Percentiles rank a stretch among this genome's conserved stretches.
These are phyloP conservation scores for Bromus sterilis DNA, from an alignment of 176 grass and related monocot genomes.

Conservation along the genomic window DNA sequence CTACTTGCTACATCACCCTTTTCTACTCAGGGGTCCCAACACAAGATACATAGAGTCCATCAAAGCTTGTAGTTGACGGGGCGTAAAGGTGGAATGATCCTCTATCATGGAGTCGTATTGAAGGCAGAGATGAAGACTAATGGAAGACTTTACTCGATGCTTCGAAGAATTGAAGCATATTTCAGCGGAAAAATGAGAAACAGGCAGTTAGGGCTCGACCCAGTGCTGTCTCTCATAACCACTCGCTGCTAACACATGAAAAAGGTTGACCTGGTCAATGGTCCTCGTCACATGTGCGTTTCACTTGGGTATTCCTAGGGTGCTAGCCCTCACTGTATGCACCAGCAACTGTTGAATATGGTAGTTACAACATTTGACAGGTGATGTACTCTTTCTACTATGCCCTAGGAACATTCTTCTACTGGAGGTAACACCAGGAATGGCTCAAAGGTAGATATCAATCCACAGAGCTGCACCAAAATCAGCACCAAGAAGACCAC, in stretches of 20 bases:
- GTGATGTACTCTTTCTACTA: background rate
- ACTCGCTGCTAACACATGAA: background rate
- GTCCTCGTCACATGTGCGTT: background rate
- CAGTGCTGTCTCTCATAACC: background rate
- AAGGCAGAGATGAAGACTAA: too few species aligned
- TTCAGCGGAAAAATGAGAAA: too few species aligned
- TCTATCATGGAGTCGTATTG: too few species aligned
- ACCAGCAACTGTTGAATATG: background rate
- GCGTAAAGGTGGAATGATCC: too few species aligned
- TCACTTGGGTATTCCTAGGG: background rate
- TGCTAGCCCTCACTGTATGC: background rate
- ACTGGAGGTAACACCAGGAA: slow-evolving; percentile 18
- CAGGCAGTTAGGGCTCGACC: too few species aligned
- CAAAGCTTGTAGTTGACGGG: too few species aligned
- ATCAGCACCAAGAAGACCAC: slow-evolving; percentile 27
- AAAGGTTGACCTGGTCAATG: background rate
- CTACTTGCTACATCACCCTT: too few species aligned
- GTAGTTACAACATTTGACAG: background rate
- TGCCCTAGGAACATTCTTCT: background rate
- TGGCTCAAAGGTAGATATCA: slow-evolving; percentile 20
- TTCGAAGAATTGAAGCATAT: too few species aligned
- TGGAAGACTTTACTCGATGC: too few species aligned
- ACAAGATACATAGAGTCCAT: too few species aligned
- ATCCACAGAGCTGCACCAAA: slow-evolving; percentile 14
- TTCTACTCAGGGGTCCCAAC: too few species aligned